A percentile compares a stretch with the other conserved stretches of the same genome.
These are phyloP conservation scores for Plasmodium vivax DNA, from an alignment of 169 alveolate species.

Conservation along the genomic window DNA sequence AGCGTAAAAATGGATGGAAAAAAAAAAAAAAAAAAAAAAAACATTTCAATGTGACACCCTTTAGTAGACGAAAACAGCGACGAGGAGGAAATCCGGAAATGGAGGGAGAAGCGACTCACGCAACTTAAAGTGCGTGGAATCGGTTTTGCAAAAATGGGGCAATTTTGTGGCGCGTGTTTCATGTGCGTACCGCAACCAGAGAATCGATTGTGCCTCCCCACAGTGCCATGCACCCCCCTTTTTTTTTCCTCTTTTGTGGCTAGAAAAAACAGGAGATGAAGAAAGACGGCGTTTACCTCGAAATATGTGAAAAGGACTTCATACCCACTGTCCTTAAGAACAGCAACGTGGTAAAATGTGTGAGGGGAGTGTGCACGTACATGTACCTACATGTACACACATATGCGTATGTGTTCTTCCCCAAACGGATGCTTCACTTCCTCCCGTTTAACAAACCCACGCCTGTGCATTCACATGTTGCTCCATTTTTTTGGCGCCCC, in stretches of 20 bases:
- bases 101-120: conserved; percentile 53
- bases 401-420: too few species aligned
- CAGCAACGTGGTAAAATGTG: conserved; percentile 23
- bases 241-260: background rate
- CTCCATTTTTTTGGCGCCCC: background rate
- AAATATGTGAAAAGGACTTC: conserved; percentile 55
- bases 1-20: background rate
- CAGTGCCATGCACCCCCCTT: background rate
- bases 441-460: background rate
- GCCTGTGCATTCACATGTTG: background rate
- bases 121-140: conserved; percentile 41
- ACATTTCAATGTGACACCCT: background rate
- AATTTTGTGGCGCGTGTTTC: background rate
- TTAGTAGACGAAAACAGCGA: conserved; percentile 68
- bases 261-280: conserved; percentile 59
- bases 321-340: conserved; percentile 60
- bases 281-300: conserved; percentile 73
- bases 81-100: conserved; percentile 64
- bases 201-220: background rate
- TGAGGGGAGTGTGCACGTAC: background rate
- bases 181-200: background rate
- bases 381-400: background rate
- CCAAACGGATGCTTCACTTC: background rate
- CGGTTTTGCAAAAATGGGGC: background rate
- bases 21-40: conserved; percentile 3